phyloP scores from a whole-genome alignment of 257 asterid species.

The Solanum clarkiae region DNA sequence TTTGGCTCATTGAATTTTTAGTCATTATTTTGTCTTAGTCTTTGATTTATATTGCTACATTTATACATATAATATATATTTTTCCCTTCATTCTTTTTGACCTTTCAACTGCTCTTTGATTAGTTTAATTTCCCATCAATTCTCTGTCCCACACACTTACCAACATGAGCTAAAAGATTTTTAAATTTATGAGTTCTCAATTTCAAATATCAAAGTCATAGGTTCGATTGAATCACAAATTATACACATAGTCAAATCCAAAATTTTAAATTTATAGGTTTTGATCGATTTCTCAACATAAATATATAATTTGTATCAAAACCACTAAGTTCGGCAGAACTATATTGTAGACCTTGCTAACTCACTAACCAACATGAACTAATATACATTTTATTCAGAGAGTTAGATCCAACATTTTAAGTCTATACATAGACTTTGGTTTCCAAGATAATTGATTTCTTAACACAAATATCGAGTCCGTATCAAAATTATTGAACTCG shows the following conservation, averaged over 20 bases:
- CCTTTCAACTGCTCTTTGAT: background rate
- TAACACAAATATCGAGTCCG: background rate
- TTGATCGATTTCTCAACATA: background rate
- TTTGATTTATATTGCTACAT: background rate
- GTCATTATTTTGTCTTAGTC: background rate
- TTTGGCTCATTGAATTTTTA: background rate
- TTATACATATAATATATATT: background rate
- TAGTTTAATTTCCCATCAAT: background rate
- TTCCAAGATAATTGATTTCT: background rate
- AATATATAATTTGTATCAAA: background rate
- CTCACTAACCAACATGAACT: background rate
- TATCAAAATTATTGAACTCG: too few relatives aligned
- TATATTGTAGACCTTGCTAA: background rate
- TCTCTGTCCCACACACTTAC: background rate
- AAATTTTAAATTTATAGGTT: background rate
- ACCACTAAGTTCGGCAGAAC: background rate
- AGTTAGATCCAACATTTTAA: background rate
- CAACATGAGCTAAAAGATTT: background rate
- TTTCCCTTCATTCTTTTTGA: background rate
- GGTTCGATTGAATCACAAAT: too few relatives aligned
- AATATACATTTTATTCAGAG: background rate
- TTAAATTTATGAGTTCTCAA: too few relatives aligned
- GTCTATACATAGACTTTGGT: background rate
- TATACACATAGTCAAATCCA: background rate
- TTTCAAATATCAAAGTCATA: too few relatives aligned